Conservation (phyloP, 257 asterid genomes). For the Lavandula angustifolia region DNA sequence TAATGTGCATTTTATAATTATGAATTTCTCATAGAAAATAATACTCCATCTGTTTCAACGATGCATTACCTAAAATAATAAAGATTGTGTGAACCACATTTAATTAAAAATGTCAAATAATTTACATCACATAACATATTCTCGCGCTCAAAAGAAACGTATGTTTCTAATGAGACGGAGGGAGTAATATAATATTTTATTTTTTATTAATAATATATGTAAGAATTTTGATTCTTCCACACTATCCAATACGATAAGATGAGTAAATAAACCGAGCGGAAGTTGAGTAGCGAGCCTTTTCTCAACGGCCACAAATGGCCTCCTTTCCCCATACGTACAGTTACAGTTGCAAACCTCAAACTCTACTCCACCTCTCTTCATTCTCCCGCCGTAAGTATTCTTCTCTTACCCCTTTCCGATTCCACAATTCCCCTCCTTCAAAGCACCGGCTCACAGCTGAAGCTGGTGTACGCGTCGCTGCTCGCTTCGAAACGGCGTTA, state of each 20-base stretch:
- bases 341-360: conserved; percentile 14
- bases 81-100: too few relatives aligned
- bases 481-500: conserved; percentile 39
- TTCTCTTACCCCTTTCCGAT: conserved; percentile 42
- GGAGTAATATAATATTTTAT: too few relatives aligned
- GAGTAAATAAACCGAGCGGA: conserved; percentile 1
- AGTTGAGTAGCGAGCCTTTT: conserved; percentile 25
- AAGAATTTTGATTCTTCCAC: neutral
- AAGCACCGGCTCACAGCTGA: conserved; percentile 28
- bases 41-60: too few relatives aligned
- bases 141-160: too few relatives aligned
- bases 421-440: conserved; percentile 33
- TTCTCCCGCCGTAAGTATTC: conserved; percentile 46
- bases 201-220: too few relatives aligned
- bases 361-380: conserved; percentile 54
- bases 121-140: too few relatives aligned
- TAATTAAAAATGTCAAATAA: too few relatives aligned
- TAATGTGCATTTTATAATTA: too few relatives aligned
- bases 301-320: conserved; percentile 54
- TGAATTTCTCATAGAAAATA: too few relatives aligned
- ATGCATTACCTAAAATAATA: too few relatives aligned
- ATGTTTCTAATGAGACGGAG: too few relatives aligned
- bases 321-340: conserved; percentile 39
- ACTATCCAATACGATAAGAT: conserved; percentile 22
- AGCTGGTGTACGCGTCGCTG: conserved; percentile 38